Evolutionary conservation across 495 filamentous ascomycete genomes (phyloP).

Genomic region (Apiosordaria backusii): DNA sequence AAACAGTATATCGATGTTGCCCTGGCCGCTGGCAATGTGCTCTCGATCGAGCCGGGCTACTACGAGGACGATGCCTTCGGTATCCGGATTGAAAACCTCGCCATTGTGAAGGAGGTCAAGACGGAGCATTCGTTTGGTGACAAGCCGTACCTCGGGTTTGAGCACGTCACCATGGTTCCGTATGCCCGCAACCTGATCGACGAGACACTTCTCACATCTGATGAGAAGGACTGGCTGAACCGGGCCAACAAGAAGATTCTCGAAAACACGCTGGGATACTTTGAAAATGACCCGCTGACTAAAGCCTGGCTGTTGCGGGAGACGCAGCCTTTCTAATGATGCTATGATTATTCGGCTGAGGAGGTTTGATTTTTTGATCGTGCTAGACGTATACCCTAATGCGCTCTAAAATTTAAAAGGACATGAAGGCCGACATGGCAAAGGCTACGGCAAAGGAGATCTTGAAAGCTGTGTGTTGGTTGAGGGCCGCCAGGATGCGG

Average conservation of each 20-base stretch:
- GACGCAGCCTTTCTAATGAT: conserved; percentile 54
- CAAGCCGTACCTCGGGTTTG: conserved; percentile 90
- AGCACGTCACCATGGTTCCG: conserved; percentile 96
- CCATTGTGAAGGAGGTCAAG: conserved; percentile 82
- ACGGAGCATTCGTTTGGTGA: conserved; percentile 87
- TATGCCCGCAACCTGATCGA: conserved; percentile 90
- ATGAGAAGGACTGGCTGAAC: conserved; percentile 84
- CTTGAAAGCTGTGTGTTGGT: conserved; percentile 71
- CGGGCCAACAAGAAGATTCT: conserved; percentile 77
- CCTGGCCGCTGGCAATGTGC: conserved; percentile 84
- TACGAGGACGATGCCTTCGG: conserved; percentile 97
- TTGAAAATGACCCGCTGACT: conserved; percentile 65
- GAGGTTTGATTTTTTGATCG: neutral
- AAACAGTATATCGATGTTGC: conserved; percentile 90
- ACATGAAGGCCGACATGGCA: conserved; percentile 70
- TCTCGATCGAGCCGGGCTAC: conserved; percentile 94
- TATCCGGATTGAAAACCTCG: conserved; percentile 95
- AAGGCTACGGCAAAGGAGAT: conserved; percentile 73
- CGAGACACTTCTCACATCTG: conserved; percentile 61
- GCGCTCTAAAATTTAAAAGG: conserved; percentile 44
- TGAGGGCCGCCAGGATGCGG: conserved; percentile 56
- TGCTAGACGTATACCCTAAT: neutral
- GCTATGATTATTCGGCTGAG: neutral
- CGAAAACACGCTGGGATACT: conserved; percentile 78
- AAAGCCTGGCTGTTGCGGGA: conserved; percentile 83